phyloP scores from a whole-genome alignment of 2,329 filamentous ascomycete genomes.

The Alternaria solani region DNA sequence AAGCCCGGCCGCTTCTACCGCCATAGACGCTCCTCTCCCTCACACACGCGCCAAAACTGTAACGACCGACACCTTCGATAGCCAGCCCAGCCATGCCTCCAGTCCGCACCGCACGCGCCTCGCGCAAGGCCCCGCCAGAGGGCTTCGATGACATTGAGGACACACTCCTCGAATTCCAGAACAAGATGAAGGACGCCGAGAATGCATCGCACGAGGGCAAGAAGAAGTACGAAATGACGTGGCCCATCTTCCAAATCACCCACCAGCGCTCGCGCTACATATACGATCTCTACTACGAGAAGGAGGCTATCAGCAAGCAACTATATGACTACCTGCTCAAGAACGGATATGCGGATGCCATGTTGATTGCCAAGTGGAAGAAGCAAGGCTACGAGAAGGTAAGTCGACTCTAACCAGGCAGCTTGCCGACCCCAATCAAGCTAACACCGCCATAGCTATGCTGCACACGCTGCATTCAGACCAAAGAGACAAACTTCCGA shows the following conservation, averaged over 20 bases:
- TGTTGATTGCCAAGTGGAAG: slow-evolving; percentile 99
- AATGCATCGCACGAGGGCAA: slow-evolving; percentile 81
- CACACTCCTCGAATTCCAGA: slow-evolving; percentile 82
- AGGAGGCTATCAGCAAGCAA: slow-evolving; percentile 90
- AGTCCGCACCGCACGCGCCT: slow-evolving; percentile 72
- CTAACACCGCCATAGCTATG: slow-evolving; percentile 69
- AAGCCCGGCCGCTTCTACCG: neutral
- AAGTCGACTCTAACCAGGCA: slow-evolving; percentile 34
- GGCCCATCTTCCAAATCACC: slow-evolving; percentile 97
- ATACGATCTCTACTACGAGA: slow-evolving; percentile 97
- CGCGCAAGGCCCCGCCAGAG: slow-evolving; percentile 82
- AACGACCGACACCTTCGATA: neutral
- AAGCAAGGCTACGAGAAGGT: slow-evolving; percentile 99
- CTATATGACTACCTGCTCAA: slow-evolving; percentile 97
- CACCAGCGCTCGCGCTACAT: slow-evolving; percentile 94
- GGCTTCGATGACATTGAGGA: slow-evolving; percentile 90
- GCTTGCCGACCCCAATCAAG: neutral
- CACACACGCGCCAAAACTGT: neutral
- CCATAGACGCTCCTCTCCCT: neutral
- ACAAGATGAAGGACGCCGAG: slow-evolving; percentile 95
- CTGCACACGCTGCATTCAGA: slow-evolving; percentile 94
- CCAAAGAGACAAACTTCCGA: slow-evolving; percentile 99
- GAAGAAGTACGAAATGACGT: slow-evolving; percentile 90
- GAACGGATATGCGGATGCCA: slow-evolving; percentile 93
- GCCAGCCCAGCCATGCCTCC: slow-evolving; percentile 69